These are phyloP conservation scores for Colletotrichum sp. DNA, from an alignment of 2,329 filamentous ascomycete genomes.

Conservation along the genomic window DNA sequence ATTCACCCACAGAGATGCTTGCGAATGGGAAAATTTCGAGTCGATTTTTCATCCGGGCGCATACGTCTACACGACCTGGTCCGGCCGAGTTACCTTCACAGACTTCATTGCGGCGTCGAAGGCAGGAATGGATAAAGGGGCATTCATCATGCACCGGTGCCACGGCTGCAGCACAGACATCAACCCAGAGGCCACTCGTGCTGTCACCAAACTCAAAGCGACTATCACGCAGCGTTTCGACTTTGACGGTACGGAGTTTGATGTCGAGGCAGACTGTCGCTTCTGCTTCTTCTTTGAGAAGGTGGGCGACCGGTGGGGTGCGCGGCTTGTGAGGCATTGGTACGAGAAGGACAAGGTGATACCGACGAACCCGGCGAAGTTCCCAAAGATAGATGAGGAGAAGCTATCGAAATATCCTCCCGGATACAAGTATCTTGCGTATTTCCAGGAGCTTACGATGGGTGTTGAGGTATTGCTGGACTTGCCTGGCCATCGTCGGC, in stretches of 20 bases:
- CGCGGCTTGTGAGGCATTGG: neutral
- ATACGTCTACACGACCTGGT: constrained; percentile 56
- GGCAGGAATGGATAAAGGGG: constrained; percentile 44
- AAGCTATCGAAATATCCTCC: neutral
- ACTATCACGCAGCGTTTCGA: neutral
- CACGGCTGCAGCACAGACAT: constrained; percentile 49
- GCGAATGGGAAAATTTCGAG: constrained; percentile 56
- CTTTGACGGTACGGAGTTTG: constrained; percentile 44
- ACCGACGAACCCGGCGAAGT: neutral
- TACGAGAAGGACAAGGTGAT: neutral
- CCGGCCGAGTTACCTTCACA: constrained; percentile 42
- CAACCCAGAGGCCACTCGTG: constrained; percentile 38
- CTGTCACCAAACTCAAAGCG: constrained; percentile 33
- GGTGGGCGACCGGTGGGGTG: constrained; percentile 39
- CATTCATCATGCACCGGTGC: constrained; percentile 48
- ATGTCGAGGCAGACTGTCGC: constrained; percentile 51
- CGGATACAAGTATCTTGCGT: neutral
- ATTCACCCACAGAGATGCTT: constrained; percentile 40
- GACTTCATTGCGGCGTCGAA: constrained; percentile 45
- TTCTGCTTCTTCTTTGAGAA: constrained; percentile 53
- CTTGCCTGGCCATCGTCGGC: neutral
- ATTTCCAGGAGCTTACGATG: neutral
- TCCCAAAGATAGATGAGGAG: neutral
- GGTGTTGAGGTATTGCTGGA: neutral
- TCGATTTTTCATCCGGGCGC: constrained; percentile 55